Percentiles rank a stretch among this genome's conserved stretches.
Conservation (phyloP, 768 basidiomycete genomes). For the Russula ochroleuca region DNA sequence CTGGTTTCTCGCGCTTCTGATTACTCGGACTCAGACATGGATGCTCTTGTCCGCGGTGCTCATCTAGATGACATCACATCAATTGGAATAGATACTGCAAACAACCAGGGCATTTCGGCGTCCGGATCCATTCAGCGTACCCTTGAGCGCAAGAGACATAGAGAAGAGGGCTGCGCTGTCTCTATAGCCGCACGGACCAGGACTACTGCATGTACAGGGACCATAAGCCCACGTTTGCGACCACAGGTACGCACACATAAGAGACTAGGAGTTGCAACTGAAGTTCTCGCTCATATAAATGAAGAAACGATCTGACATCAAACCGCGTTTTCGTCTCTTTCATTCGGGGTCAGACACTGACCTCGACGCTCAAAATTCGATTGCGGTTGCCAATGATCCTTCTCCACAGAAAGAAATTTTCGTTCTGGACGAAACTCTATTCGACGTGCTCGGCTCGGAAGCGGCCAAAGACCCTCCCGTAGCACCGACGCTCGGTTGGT, state of each 20-base stretch:
- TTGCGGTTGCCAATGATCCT: background rate
- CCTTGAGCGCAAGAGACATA: background rate
- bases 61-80: slow-evolving; percentile 31
- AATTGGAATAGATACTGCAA: slow-evolving; percentile 1
- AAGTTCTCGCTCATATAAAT: background rate
- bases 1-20: slow-evolving; percentile 33
- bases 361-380: background rate
- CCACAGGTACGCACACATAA: slow-evolving; percentile 13
- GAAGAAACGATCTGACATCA: background rate
- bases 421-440: slow-evolving; percentile 35
- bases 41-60: slow-evolving; percentile 42
- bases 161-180: background rate
- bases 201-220: background rate
- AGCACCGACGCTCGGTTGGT: background rate
- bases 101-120: background rate
- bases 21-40: slow-evolving; percentile 44
- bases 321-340: slow-evolving; percentile 1
- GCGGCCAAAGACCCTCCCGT: slow-evolving; percentile 6
- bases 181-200: background rate
- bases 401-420: slow-evolving; percentile 29
- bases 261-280: background rate
- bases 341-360: background rate
- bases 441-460: slow-evolving; percentile 30
- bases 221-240: background rate
- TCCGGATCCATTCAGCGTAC: background rate